These are phyloP conservation scores for Pisolithus thermaeus DNA, from an alignment of 1,284 basidiomycete species.

Conservation along the genomic window DNA sequence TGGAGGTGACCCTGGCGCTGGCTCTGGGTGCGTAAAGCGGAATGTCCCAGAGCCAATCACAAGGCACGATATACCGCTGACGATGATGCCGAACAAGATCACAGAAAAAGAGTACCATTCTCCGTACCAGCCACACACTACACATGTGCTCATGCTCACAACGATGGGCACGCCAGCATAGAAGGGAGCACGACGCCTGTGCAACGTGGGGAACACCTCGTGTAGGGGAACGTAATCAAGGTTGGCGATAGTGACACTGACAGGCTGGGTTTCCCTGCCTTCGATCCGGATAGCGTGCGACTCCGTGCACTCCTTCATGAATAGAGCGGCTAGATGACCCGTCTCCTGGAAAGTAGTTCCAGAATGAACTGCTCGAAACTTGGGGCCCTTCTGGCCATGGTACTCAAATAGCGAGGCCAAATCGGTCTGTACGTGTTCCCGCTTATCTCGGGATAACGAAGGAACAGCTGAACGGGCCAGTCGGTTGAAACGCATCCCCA, in stretches of 20 bases:
- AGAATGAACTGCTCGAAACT: constrained; percentile 20
- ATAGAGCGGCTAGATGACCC: constrained; percentile 26
- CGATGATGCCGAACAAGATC: constrained; percentile 28
- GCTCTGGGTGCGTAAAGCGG: constrained; percentile 7
- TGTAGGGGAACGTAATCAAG: constrained; percentile 18
- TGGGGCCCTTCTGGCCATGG: constrained; percentile 23
- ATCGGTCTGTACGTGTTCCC: constrained; percentile 24
- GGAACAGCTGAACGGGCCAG: constrained; percentile 12
- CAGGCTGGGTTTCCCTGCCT: constrained; percentile 19
- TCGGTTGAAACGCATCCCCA: constrained; percentile 14
- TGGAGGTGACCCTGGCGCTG: constrained; percentile 19
- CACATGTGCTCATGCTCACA: constrained; percentile 16
- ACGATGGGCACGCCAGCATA: constrained; percentile 14
- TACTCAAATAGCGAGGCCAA: constrained; percentile 24
- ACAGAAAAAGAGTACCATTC: constrained; percentile 27
- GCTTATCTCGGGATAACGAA: constrained; percentile 21
- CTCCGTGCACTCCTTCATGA: constrained; percentile 15
- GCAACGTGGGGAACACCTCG: not conserved
- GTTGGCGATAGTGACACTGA: constrained; percentile 14
- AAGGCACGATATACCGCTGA: constrained; percentile 22
- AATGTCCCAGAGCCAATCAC: constrained; percentile 25
- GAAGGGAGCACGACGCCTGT: constrained; percentile 12
- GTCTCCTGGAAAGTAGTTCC: constrained; percentile 22
- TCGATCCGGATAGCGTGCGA: constrained; percentile 1
- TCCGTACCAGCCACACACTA: constrained; percentile 15